Conservation (phyloP, 176 grass and related monocot genomes). For the Melocanna baccifera region DNA sequence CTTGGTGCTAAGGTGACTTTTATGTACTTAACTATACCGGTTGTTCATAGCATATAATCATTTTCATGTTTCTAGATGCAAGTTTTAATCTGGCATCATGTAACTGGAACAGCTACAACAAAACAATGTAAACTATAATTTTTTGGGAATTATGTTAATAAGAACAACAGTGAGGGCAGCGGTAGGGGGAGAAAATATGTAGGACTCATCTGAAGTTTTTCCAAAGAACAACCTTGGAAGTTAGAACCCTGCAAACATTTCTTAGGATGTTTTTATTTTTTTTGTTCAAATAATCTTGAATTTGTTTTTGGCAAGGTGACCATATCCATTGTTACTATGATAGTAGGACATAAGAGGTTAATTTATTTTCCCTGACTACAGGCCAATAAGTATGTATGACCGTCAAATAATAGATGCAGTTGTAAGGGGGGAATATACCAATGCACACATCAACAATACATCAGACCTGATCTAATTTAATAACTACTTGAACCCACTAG, state of each 20-base stretch:
- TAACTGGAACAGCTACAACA: not conserved
- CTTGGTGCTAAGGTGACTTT: slow-evolving; percentile 86
- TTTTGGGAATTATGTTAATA: not conserved
- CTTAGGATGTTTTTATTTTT: no score
- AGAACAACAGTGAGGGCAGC: not conserved
- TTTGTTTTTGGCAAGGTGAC: not conserved
- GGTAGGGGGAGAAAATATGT: not conserved
- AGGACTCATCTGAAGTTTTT: not conserved
- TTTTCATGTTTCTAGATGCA: slow-evolving; percentile 5
- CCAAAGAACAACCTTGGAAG: not conserved
- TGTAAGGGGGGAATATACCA: not conserved
- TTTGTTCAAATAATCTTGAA: not conserved
- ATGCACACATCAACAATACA: slow-evolving; percentile 1
- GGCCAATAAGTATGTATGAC: not conserved
- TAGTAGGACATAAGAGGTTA: not conserved
- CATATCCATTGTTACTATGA: not conserved
- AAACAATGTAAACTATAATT: not conserved
- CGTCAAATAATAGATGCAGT: slow-evolving; percentile 12
- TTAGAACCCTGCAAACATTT: not conserved
- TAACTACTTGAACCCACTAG: not conserved
- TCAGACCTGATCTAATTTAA: not conserved
- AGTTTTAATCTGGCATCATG: not conserved
- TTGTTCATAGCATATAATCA: not conserved
- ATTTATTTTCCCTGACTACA: not conserved
- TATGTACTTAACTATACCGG: not conserved